A percentile compares a stretch with the other conserved stretches of the same genome.
These are phyloP conservation scores for Atalantia buxifolia DNA, from an alignment of 345 rosid species.

Conservation along the genomic window DNA sequence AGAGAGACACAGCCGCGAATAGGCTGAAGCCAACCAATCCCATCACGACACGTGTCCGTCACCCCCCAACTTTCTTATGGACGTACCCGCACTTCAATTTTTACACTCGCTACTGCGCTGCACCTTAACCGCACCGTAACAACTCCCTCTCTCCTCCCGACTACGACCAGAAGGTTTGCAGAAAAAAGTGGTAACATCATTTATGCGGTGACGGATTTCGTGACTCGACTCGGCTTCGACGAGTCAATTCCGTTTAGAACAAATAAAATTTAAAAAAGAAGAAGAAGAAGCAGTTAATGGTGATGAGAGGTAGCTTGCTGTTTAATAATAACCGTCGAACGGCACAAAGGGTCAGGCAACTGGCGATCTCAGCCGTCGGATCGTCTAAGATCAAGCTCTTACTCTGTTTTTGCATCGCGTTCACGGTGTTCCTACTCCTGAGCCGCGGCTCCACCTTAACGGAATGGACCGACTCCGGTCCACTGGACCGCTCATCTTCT, in stretches of 20 bases:
- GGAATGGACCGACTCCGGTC: constrained; percentile 1
- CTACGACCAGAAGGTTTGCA: neutral
- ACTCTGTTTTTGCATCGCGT: constrained; percentile 43
- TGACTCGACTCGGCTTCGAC: neutral
- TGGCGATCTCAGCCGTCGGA: constrained; percentile 33
- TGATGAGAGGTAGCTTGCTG: constrained; percentile 63
- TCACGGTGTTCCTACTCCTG: constrained; percentile 45
- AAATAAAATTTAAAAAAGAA: neutral
- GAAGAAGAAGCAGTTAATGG: constrained; percentile 11
- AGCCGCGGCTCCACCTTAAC: constrained; percentile 33
- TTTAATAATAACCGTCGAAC: constrained; percentile 52
- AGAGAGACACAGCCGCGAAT: neutral
- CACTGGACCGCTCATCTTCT: neutral
- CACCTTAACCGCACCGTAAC: neutral
- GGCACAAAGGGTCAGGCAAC: constrained; percentile 57
- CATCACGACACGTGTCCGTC: neutral
- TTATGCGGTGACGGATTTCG: constrained; percentile 7
- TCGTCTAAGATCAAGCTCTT: constrained; percentile 66
- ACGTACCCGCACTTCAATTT: neutral
- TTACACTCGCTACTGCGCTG: neutral
- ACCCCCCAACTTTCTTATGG: neutral
- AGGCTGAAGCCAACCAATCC: neutral
- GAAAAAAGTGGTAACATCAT: neutral
- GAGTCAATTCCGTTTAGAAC: neutral
- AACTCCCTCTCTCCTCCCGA: neutral